phyloP scores from a whole-genome alignment of 805 yeast species.

The Starmerella apis region DNA sequence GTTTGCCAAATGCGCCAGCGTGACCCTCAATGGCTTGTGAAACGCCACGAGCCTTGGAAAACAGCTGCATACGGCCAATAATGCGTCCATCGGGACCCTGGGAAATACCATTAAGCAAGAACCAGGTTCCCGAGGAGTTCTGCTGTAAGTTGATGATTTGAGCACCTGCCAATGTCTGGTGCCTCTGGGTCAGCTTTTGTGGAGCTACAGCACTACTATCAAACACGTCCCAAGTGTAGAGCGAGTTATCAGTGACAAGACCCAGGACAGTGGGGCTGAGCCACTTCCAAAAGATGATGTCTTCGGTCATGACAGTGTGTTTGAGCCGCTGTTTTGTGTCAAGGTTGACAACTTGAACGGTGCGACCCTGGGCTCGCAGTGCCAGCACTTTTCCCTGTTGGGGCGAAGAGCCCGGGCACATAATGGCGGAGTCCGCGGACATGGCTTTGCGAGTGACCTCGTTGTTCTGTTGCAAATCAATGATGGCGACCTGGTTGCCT shows the following conservation, averaged over 20 bases:
- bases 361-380: slow-evolving; percentile 90
- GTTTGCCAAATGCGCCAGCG: slow-evolving; percentile 76
- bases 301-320: slow-evolving; percentile 74
- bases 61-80: slow-evolving; percentile 92
- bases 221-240: slow-evolving; percentile 74
- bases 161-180: slow-evolving; percentile 58
- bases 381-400: slow-evolving; percentile 64
- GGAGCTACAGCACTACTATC: slow-evolving; percentile 78
- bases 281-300: slow-evolving; percentile 96
- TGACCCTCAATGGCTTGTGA: slow-evolving; percentile 98
- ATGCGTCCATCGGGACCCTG: slow-evolving; percentile 80
- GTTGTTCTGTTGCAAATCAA: slow-evolving; percentile 71
- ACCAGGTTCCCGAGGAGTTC: slow-evolving; percentile 76
- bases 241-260: slow-evolving; percentile 64
- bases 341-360: slow-evolving; percentile 81
- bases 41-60: slow-evolving; percentile 74
- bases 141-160: slow-evolving; percentile 87
- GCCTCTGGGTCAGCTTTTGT: slow-evolving; percentile 67
- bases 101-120: slow-evolving; percentile 87
- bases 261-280: slow-evolving; percentile 62
- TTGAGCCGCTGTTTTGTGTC: slow-evolving; percentile 80
- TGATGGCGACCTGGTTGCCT: slow-evolving; percentile 77
- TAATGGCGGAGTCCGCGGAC: slow-evolving; percentile 95
- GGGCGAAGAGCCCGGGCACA: slow-evolving; percentile 58
- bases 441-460: slow-evolving; percentile 79